These are phyloP conservation scores for Amanita rimosa DNA, from an alignment of 768 basidiomycete genomes.

Conservation along the genomic window DNA sequence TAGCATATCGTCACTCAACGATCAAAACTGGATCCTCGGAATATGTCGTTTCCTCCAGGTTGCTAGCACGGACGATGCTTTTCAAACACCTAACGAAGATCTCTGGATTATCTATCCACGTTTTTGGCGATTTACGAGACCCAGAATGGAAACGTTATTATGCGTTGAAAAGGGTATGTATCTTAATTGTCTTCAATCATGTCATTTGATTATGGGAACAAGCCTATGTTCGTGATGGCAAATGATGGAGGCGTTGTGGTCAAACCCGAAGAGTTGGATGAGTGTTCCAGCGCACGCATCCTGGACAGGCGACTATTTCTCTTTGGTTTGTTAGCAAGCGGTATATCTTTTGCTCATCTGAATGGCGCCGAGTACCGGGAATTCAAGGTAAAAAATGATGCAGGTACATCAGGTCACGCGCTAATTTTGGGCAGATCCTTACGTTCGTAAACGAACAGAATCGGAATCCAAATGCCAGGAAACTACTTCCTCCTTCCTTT, in stretches of 20 bases:
- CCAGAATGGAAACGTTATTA: conserved; percentile 37
- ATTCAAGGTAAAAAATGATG: conserved; percentile 34
- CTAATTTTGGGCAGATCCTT: conserved; percentile 32
- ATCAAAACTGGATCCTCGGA: conserved; percentile 22
- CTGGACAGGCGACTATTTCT: conserved; percentile 41
- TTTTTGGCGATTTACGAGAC: conserved; percentile 35
- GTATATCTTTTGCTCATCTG: conserved; percentile 40
- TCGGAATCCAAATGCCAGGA: background rate
- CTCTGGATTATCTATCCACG: conserved; percentile 26
- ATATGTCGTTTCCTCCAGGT: conserved; percentile 32
- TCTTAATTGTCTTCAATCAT: background rate
- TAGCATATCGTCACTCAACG: conserved; percentile 35
- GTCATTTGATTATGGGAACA: background rate
- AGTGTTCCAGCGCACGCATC: conserved; percentile 14
- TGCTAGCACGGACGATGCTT: conserved; percentile 40
- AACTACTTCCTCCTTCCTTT: conserved; percentile 6
- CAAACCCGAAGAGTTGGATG: background rate
- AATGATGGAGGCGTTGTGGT: conserved; percentile 36
- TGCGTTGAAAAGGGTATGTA: conserved; percentile 27
- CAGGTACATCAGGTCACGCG: background rate
- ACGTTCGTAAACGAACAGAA: conserved; percentile 43
- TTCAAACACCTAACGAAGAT: conserved; percentile 36
- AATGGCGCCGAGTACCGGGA: conserved; percentile 49
- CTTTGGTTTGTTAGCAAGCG: conserved; percentile 33
- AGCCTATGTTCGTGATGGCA: conserved; percentile 62